These are phyloP conservation scores for Chlamydomonas sp. DNA, from an alignment of 139 green algal genomes.

Conservation along the genomic window DNA sequence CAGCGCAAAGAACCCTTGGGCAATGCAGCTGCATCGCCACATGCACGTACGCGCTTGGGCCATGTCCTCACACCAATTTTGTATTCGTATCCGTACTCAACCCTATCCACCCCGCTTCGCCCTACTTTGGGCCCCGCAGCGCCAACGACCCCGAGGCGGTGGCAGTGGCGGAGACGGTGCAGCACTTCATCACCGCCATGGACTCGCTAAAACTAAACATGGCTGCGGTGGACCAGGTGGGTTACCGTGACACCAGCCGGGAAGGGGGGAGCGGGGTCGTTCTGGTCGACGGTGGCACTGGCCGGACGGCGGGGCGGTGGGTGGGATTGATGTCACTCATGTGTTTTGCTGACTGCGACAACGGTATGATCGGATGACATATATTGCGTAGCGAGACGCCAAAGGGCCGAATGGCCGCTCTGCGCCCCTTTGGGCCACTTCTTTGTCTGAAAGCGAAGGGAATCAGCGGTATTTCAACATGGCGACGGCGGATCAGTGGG, in stretches of 20 bases:
- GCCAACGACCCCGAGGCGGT: conserved; percentile 44
- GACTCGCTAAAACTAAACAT: conserved; percentile 94
- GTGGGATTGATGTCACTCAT: no score
- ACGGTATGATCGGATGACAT: not conserved
- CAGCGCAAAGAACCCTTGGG: no score
- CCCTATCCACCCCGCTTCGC: not conserved
- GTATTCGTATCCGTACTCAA: not conserved
- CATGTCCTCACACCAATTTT: no score
- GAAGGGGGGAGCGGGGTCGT: not conserved
- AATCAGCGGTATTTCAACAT: no score
- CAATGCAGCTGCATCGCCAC: no score
- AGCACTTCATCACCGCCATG: conserved; percentile 97
- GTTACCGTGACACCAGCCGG: not conserved
- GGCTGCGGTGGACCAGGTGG: conserved; percentile 91
- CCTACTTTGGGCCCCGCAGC: not conserved
- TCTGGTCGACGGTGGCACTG: not conserved
- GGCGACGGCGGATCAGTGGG: no score
- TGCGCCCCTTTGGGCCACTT: no score
- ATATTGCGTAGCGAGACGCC: not conserved
- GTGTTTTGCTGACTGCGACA: no score
- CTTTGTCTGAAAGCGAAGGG: no score
- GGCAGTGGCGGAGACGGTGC: conserved; percentile 85
- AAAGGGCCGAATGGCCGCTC: not conserved
- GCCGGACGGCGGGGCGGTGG: no score
- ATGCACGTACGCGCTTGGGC: no score